Conservation (phyloP, 495 filamentous ascomycete species). For the Copromyces sp. region DNA sequence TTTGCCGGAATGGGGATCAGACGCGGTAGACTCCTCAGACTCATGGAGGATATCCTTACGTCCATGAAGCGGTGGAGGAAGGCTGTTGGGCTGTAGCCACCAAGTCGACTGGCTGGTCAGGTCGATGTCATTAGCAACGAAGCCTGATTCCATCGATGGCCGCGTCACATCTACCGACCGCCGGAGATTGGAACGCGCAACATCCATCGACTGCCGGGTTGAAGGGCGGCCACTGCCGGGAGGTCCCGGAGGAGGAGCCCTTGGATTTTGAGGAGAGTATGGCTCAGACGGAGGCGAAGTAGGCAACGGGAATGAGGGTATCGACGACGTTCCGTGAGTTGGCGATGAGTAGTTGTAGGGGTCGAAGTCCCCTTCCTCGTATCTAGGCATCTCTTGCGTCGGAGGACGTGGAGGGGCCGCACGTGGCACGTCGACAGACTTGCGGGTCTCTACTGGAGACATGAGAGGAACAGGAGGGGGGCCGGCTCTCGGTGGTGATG, state of each 20-base stretch:
- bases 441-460: conserved; percentile 33
- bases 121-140: conserved; percentile 80
- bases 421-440: conserved; percentile 61
- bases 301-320: conserved; percentile 37
- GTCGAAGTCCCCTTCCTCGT: conserved; percentile 63
- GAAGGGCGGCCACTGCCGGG: conserved; percentile 36
- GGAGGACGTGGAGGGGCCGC: conserved; percentile 56
- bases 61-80: conserved; percentile 71
- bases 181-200: conserved; percentile 44
- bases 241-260: conserved; percentile 38
- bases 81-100: conserved; percentile 69
- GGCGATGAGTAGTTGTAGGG: conserved; percentile 57
- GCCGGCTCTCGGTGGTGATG: conserved; percentile 34
- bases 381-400: conserved; percentile 34
- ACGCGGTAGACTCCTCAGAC: conserved; percentile 62
- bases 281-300: conserved; percentile 38
- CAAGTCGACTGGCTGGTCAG: conserved; percentile 60
- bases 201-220: conserved; percentile 59
- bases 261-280: conserved; percentile 26
- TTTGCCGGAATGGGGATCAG: conserved; percentile 54
- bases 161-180: conserved; percentile 60
- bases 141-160: conserved; percentile 60
- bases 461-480: conserved; percentile 52
- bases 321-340: conserved; percentile 13
- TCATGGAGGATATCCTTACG: conserved; percentile 79